phyloP scores from a whole-genome alignment of 2,329 filamentous ascomycete species.

The Geosmithia putterillii region DNA sequence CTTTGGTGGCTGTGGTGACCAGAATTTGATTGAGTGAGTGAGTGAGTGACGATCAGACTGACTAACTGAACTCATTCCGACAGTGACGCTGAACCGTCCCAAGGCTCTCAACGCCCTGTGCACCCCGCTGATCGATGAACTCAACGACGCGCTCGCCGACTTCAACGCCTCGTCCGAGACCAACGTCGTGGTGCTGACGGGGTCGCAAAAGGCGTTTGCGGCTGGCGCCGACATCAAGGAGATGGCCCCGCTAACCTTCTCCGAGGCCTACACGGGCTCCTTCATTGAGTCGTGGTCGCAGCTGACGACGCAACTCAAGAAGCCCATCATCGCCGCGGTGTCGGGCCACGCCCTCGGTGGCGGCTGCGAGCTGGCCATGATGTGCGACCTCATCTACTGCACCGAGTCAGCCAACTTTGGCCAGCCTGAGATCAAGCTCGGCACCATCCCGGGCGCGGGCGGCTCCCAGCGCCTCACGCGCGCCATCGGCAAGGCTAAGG shows the following conservation, averaged over 20 bases:
- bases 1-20: background rate
- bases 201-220: slow-evolving; percentile 81
- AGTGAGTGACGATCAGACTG: slow-evolving; percentile 1
- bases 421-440: slow-evolving; percentile 93
- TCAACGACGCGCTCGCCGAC: slow-evolving; percentile 64
- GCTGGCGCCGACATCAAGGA: slow-evolving; percentile 98
- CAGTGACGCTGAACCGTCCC: slow-evolving; percentile 87
- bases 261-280: slow-evolving; percentile 72
- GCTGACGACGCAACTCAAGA: slow-evolving; percentile 74
- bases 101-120: slow-evolving; percentile 92
- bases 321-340: slow-evolving; percentile 87
- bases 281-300: slow-evolving; percentile 95
- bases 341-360: slow-evolving; percentile 91
- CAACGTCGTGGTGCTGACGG: slow-evolving; percentile 73
- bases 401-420: slow-evolving; percentile 80
- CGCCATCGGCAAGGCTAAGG: slow-evolving; percentile 70
- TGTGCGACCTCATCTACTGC: slow-evolving; percentile 93
- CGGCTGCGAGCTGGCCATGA: slow-evolving; percentile 93
- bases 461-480: slow-evolving; percentile 80
- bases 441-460: slow-evolving; percentile 82
- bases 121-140: slow-evolving; percentile 79
- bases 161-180: slow-evolving; percentile 61
- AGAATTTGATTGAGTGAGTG: too few relatives aligned
- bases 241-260: slow-evolving; percentile 88
- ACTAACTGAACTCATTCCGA: slow-evolving; percentile 1